phyloP scores from a whole-genome alignment of 352 stramenopile genomes.

The Globisporangium iwayamae region DNA sequence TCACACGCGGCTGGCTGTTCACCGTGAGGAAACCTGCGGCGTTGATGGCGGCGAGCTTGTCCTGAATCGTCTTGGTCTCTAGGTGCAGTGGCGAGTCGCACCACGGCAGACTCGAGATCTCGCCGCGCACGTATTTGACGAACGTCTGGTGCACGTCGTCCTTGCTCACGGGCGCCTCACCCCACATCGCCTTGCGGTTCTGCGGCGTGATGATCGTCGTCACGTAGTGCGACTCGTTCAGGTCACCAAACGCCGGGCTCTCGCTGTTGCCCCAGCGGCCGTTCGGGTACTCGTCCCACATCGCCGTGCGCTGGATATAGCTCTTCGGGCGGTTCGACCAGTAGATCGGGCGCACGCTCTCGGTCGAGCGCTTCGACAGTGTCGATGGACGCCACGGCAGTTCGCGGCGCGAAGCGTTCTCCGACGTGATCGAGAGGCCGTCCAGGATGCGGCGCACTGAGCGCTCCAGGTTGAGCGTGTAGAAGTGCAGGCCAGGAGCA shows the following conservation, averaged over 20 bases:
- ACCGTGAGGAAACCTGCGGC: constrained; percentile 93
- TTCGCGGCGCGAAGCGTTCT: constrained; percentile 57
- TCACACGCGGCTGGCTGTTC: constrained; percentile 92
- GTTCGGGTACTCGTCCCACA: constrained; percentile 98
- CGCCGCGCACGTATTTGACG: constrained; percentile 94
- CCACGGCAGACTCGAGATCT: constrained; percentile 96
- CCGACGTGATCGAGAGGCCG: constrained; percentile 52
- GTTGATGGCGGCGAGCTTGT: constrained; percentile 76
- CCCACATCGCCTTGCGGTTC: constrained; percentile 93
- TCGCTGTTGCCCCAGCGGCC: constrained; percentile 95
- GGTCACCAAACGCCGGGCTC: constrained; percentile 94
- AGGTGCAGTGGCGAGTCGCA: constrained; percentile 94
- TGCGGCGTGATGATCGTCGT: constrained; percentile 52
- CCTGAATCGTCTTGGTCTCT: constrained; percentile 90
- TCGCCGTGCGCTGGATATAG: constrained; percentile 96
- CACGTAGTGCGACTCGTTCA: constrained; percentile 96
- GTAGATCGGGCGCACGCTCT: constrained; percentile 95
- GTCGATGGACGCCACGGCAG: constrained; percentile 92
- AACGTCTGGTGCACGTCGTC: constrained; percentile 96
- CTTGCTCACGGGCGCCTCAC: constrained; percentile 80
- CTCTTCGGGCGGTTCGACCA: constrained; percentile 98
- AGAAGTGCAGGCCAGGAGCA: constrained; percentile 90
- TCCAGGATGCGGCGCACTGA: constrained; percentile 89
- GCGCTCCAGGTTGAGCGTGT: constrained; percentile 93
- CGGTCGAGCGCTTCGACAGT: constrained; percentile 84